Evolutionary conservation across 192 early-diverging fungal species (phyloP), one percentile per base, ranked within the genome.

Genomic region (Coemansia sp.): DNA sequence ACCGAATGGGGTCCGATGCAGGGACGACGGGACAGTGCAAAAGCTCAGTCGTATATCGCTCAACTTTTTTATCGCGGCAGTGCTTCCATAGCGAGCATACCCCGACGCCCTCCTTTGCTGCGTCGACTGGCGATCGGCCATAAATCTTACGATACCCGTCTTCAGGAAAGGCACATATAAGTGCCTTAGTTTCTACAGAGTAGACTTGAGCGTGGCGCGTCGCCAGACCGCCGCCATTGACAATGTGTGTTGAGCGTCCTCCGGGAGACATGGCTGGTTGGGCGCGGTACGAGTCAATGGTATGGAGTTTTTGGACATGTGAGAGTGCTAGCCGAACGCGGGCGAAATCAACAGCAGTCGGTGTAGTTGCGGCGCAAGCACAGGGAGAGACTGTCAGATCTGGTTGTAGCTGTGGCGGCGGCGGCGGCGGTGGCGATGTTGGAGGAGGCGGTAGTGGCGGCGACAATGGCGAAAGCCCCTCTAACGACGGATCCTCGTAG

Each of bases 161-260:
- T 50, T 84, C 82, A 32, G 82, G 82, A 33, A 84, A 79, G 32
- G 77, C 77, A 33, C 82, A 84, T 23, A 84, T 64, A 40, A 84
- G 71, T 21, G 21, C 59, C 26, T 79, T 63, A 33, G 59, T 71
- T 16, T 70, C 71, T 52, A 75, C 57, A 4, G 82, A 73, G 59
- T 84, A 84, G 38, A 84, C 61, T 68, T 84, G 82, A 2, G 61
- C 74, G 62, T 84, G 82, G n/a, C 82, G 73, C 43, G 82, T 76
- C 10, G 64, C 63, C 53, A 84, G 40, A 42, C 55, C 53, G 37
- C 43, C 67, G 62, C 63, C 39, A 37, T 55, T 63, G 63, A 6
- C n/a, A 35, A 37, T 9, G 33, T 37, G 58, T 10, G 35, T 5
- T 35, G n/a, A n/a, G 32, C 58, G 58, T 35, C 32, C 32, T 19